phyloP scores from a whole-genome alignment of 805 yeast species.

The Wickerhamomyces sydowiorum region DNA sequence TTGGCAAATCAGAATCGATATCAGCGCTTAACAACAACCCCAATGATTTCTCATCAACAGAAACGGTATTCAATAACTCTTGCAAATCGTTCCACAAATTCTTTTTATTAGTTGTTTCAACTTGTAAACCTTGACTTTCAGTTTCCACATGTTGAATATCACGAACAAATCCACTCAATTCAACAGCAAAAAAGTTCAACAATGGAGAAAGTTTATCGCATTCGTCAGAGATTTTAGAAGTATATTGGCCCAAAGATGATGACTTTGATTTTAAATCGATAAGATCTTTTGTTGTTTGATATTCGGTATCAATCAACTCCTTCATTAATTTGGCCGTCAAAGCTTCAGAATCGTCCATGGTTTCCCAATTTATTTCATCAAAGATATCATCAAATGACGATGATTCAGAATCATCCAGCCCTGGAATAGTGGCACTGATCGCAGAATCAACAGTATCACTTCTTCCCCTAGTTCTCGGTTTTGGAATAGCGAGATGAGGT shows the following conservation, averaged over 20 bases:
- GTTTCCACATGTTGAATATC: conserved; percentile 68
- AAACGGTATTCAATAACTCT: conserved; percentile 64
- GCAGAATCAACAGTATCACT: conserved; percentile 27
- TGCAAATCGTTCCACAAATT: conserved; percentile 64
- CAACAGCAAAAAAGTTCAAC: conserved; percentile 52
- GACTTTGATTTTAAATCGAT: conserved; percentile 43
- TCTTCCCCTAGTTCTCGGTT: conserved; percentile 9
- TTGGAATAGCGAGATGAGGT: conserved; percentile 2
- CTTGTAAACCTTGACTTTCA: conserved; percentile 77
- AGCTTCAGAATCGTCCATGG: conserved; percentile 54
- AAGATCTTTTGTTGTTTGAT: conserved; percentile 51
- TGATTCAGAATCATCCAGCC: conserved; percentile 14
- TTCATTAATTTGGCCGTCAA: conserved; percentile 52
- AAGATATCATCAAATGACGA: conserved; percentile 55
- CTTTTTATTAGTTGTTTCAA: conserved; percentile 76
- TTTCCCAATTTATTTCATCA: conserved; percentile 74
- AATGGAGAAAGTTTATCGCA: conserved; percentile 52
- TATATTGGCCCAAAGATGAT: conserved; percentile 34
- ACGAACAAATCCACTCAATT: conserved; percentile 54
- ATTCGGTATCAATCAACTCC: conserved; percentile 59
- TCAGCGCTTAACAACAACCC: conserved; percentile 38
- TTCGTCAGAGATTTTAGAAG: conserved; percentile 40
- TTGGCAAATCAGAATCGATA: conserved; percentile 41
- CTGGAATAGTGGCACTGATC: conserved; percentile 21
- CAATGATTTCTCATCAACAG: conserved; percentile 53